Base-by-base conservation (phyloP, 371 early-diverging fungal genomes). In the Phascolomyces articulosus region DNA sequence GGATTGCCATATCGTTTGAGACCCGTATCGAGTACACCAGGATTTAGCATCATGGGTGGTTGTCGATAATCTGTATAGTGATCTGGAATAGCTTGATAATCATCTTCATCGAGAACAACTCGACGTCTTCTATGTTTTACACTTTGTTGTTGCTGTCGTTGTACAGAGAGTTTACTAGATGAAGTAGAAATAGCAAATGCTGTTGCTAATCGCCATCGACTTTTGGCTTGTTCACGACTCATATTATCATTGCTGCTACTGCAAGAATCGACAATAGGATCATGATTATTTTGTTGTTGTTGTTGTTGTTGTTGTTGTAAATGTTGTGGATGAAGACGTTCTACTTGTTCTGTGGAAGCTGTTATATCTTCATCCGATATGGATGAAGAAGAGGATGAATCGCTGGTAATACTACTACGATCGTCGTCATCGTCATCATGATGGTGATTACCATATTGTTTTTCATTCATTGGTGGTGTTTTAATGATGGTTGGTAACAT, bases 11-110 rank as follows among this genome's bases (percentile, higher is more conserved):
- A 93, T 9, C 75, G 79, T 57, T 83, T 81, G 57, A 91, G 80
- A 1, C 91, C 88, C 29, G 88, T 84, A 65, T 93, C 91, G 55
- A 93, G 74, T 0, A 93, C 72, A 20, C 93, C 93, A n/a, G 75
- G 69, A 61, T 84, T 87, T 4, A 89, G 66, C 6, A 81, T 82
- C 90, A 92, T 92, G 2, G 91, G 90, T 11, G 90, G 85, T 64
- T 91, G 88, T n/a, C 71, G 71, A 54, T 88, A 88, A 65, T 90
- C 90, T 0, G 90, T 87, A 24, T 71, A 44, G 58, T 63, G 65
- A 59, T 80, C 86, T 3, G 87, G 84, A 8, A 58, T 73, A 1
- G 91, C 89, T 34, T 81, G 84, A 55, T 91, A 91, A 56, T 91
- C 88, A 55, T 91, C 90, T 53, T 88, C 85, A 26, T 90, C 89